phyloP scores from a whole-genome alignment of 345 rosid genomes.

The Eucalyptus globulus region DNA sequence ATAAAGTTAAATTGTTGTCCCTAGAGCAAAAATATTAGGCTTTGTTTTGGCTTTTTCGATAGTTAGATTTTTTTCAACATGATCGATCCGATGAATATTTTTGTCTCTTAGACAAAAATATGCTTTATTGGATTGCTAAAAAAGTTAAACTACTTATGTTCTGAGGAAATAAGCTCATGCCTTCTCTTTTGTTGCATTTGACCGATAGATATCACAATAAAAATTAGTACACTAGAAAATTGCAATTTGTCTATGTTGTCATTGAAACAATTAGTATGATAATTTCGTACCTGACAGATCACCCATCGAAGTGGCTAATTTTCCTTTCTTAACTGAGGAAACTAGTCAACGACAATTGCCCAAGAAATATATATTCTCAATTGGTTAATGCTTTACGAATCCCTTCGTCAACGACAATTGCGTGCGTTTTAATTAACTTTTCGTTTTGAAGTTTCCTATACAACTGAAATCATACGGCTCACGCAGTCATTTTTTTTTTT shows the following conservation, averaged over 20 bases:
- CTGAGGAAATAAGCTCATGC: not conserved
- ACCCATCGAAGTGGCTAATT: not conserved
- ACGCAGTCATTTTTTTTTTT: not conserved
- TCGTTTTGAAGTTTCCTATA: not conserved
- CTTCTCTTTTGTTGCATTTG: not conserved
- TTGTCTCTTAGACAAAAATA: not conserved
- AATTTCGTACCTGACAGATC: not conserved
- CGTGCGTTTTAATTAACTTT: not conserved
- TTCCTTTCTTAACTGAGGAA: not conserved
- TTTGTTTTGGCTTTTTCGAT: no score
- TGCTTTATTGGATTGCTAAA: not conserved
- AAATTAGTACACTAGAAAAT: not conserved
- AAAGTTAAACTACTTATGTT: not conserved
- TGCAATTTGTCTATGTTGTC: not conserved
- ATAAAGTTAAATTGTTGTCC: not conserved
- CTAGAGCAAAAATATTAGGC: not conserved
- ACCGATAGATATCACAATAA: not conserved
- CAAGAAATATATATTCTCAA: not conserved
- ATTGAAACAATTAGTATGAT: rapidly evolving
- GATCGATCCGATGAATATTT: not conserved
- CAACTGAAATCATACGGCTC: not conserved
- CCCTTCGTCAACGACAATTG: not conserved
- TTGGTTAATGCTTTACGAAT: not conserved
- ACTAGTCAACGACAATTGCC: not conserved
- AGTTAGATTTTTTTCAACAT: no score